Evolutionary conservation across 108 stramenopile genomes (phyloP).

Genomic region (Skeletonema menzelii): DNA sequence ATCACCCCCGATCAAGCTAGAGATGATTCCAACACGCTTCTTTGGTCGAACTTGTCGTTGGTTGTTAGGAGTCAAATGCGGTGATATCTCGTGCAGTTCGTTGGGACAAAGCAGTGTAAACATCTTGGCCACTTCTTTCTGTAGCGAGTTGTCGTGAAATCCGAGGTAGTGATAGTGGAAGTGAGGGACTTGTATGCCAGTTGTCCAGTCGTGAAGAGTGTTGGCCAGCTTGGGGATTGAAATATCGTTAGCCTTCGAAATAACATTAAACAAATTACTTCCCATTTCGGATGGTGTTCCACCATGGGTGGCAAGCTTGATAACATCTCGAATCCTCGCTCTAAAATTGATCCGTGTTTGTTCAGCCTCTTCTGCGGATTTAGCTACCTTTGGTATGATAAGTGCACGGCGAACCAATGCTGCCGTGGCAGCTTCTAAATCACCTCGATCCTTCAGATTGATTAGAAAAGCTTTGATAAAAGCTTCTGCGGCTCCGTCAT

Average conservation of each 20-base stretch:
- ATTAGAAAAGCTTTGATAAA: slow-evolving; percentile 21
- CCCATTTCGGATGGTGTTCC: slow-evolving; percentile 3
- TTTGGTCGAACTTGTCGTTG: neutral
- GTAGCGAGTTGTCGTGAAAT: slow-evolving; percentile 21
- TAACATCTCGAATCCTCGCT: slow-evolving; percentile 15
- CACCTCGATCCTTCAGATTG: slow-evolving; percentile 2
- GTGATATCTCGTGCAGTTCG: slow-evolving; percentile 16
- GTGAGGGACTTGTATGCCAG: slow-evolving; percentile 18
- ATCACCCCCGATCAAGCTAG: slow-evolving; percentile 29
- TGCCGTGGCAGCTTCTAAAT: slow-evolving; percentile 8
- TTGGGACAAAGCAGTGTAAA: slow-evolving; percentile 18
- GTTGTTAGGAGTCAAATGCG: neutral
- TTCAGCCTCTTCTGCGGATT: slow-evolving; percentile 10
- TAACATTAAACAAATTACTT: slow-evolving; percentile 8
- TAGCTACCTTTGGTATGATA: slow-evolving; percentile 15
- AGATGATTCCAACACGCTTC: slow-evolving; percentile 41
- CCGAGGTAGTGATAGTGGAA: slow-evolving; percentile 36
- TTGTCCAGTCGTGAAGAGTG: slow-evolving; percentile 10
- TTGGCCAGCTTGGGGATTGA: slow-evolving; percentile 11
- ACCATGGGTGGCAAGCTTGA: slow-evolving; percentile 7
- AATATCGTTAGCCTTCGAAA: slow-evolving; percentile 4
- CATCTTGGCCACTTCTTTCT: slow-evolving; percentile 11
- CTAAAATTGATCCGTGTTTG: slow-evolving; percentile 8
- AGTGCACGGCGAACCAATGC: slow-evolving; percentile 15
- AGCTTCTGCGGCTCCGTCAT: slow-evolving; percentile 25